A percentile compares a stretch with the other conserved stretches of the same genome.
Conservation (phyloP, 2,329 filamentous ascomycete species). For the Cryphonectria carpinicola region DNA sequence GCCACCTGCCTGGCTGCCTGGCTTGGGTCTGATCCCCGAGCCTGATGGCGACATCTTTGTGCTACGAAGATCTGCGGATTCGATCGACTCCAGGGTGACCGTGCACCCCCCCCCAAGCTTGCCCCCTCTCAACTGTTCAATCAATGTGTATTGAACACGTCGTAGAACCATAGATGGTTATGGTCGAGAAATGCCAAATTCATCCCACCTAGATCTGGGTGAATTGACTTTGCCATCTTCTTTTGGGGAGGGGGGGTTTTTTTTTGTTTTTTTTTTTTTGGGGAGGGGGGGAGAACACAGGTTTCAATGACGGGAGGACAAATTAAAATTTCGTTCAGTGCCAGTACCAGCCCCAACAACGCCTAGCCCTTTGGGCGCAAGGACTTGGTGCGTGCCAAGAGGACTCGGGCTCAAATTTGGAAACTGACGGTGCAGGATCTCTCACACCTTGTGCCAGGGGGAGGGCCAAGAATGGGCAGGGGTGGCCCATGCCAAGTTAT, state of each 20-base stretch:
- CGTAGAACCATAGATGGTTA: no score
- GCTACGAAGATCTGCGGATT: neutral
- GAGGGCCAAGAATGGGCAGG: neutral
- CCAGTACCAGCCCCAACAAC: neutral
- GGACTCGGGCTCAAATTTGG: neutral
- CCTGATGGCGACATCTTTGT: constrained; percentile 5
- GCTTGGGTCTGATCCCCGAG: neutral
- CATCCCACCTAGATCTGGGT: neutral
- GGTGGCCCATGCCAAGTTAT: neutral
- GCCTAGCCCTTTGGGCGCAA: neutral
- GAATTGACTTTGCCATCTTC: neutral
- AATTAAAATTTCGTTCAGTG: neutral
- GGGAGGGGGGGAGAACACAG: no score
- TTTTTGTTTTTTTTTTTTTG: no score
- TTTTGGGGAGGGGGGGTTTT: no score
- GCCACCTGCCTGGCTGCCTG: neutral
- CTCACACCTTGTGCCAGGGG: neutral
- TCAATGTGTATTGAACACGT: neutral
- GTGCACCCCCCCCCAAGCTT: neutral
- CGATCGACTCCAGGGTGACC: neutral
- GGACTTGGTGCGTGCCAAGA: neutral
- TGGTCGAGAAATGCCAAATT: neutral
- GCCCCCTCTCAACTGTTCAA: neutral
- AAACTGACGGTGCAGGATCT: neutral
- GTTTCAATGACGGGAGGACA: no score